These are phyloP conservation scores for Salix suchowensis DNA, from an alignment of 345 rosid genomes.

Conservation along the genomic window DNA sequence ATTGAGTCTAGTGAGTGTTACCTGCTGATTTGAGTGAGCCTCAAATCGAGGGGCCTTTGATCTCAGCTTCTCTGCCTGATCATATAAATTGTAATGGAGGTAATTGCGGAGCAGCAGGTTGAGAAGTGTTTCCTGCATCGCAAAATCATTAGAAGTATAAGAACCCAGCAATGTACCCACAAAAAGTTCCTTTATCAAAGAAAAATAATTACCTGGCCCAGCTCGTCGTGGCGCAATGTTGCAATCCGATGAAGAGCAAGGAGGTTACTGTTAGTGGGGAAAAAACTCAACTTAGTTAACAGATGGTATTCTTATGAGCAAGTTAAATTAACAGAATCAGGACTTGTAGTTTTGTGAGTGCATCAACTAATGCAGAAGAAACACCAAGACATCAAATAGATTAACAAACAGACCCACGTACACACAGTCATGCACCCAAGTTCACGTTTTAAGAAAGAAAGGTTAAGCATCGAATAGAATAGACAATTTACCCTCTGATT, in stretches of 20 bases:
- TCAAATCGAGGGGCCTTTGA: constrained; percentile 89
- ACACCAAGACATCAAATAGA: not conserved
- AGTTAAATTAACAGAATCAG: not conserved
- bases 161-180: not conserved
- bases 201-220: constrained; percentile 60
- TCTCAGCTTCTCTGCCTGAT: constrained; percentile 87
- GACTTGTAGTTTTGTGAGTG: not conserved
- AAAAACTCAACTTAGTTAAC: constrained; percentile 4
- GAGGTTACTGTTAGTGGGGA: constrained; percentile 43
- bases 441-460: not conserved
- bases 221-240: constrained; percentile 81
- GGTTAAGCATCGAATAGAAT: not conserved
- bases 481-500: constrained; percentile 59
- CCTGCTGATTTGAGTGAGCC: constrained; percentile 95
- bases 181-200: not conserved
- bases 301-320: not conserved
- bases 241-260: constrained; percentile 80
- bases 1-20: not conserved
- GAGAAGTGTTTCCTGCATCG: constrained; percentile 79
- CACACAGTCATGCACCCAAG: not conserved
- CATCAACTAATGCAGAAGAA: not conserved
- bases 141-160: constrained; percentile 17
- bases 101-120: constrained; percentile 79
- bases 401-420: not conserved
- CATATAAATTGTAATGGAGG: constrained; percentile 77